phyloP scores from a whole-genome alignment of 805 yeast genomes.

The Starmerella sirachaensis region DNA sequence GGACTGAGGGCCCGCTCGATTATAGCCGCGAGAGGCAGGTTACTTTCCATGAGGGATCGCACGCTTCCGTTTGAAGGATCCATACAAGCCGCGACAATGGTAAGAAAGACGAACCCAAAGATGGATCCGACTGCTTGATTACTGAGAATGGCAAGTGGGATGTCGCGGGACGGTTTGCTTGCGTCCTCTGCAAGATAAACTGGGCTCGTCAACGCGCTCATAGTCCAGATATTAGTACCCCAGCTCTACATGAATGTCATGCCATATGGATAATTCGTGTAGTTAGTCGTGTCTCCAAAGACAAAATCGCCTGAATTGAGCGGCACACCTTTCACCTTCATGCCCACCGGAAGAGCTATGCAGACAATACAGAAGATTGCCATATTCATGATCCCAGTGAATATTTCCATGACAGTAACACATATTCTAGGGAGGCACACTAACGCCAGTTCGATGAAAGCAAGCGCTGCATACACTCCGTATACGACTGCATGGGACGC shows the following conservation, averaged over 20 bases:
- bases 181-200: conserved; percentile 66
- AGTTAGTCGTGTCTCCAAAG: conserved; percentile 42
- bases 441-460: conserved; percentile 40
- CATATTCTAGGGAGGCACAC: conserved; percentile 47
- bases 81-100: conserved; percentile 45
- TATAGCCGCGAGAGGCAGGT: conserved; percentile 58
- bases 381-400: conserved; percentile 45
- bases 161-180: conserved; percentile 46
- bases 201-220: conserved; percentile 59
- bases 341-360: conserved; percentile 55
- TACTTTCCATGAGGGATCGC: conserved; percentile 35
- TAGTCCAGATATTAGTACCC: conserved; percentile 65
- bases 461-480: conserved; percentile 56
- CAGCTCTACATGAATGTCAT: conserved; percentile 43
- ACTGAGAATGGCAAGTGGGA: conserved; percentile 52
- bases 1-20: conserved; percentile 50
- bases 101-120: conserved; percentile 45
- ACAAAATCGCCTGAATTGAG: conserved; percentile 43
- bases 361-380: conserved; percentile 41
- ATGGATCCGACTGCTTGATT: conserved; percentile 46
- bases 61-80: conserved; percentile 33
- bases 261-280: conserved; percentile 44
- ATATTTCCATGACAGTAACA: conserved; percentile 47
- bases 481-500: conserved; percentile 44
- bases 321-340: conserved; percentile 18